Evolutionary conservation across 148 eudicot genomes (phyloP).

Genomic region (Polygonum maritimum): DNA sequence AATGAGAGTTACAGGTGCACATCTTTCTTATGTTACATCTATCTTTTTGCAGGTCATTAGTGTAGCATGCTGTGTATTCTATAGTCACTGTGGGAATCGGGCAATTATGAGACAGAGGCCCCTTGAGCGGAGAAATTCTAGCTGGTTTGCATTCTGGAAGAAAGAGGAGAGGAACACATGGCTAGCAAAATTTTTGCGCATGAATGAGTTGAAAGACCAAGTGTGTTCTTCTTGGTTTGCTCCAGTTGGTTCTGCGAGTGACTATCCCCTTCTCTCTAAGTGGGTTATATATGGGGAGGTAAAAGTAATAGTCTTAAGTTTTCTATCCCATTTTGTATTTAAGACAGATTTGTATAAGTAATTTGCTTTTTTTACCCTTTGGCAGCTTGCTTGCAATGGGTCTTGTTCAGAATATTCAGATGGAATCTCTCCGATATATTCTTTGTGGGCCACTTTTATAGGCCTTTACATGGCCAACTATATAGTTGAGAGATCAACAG

Average conservation of each 20-base stretch:
- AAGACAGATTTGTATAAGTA: background rate
- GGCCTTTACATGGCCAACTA: slow-evolving; percentile 97
- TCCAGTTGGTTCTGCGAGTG: slow-evolving; percentile 97
- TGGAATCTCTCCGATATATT: slow-evolving; percentile 96
- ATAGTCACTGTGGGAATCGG: slow-evolving; percentile 97
- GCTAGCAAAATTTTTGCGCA: slow-evolving; percentile 72
- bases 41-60: slow-evolving; percentile 71
- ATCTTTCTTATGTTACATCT: slow-evolving; percentile 6
- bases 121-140: slow-evolving; percentile 43
- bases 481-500: slow-evolving; percentile 92
- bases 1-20: background rate
- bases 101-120: slow-evolving; percentile 60
- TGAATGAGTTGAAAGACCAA: slow-evolving; percentile 82
- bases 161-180: slow-evolving; percentile 77
- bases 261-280: slow-evolving; percentile 91
- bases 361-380: slow-evolving; percentile 11
- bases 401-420: slow-evolving; percentile 72
- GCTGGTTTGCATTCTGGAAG: slow-evolving; percentile 75
- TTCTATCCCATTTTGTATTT: background rate
- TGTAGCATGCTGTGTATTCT: slow-evolving; percentile 94
- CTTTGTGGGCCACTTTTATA: slow-evolving; percentile 98
- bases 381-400: slow-evolving; percentile 79
- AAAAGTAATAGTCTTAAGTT: slow-evolving; percentile 13
- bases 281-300: slow-evolving; percentile 99
- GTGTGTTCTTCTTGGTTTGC: slow-evolving; percentile 98